phyloP scores from a whole-genome alignment of 2,329 filamentous ascomycete species.

The Clonostachys rosea region DNA sequence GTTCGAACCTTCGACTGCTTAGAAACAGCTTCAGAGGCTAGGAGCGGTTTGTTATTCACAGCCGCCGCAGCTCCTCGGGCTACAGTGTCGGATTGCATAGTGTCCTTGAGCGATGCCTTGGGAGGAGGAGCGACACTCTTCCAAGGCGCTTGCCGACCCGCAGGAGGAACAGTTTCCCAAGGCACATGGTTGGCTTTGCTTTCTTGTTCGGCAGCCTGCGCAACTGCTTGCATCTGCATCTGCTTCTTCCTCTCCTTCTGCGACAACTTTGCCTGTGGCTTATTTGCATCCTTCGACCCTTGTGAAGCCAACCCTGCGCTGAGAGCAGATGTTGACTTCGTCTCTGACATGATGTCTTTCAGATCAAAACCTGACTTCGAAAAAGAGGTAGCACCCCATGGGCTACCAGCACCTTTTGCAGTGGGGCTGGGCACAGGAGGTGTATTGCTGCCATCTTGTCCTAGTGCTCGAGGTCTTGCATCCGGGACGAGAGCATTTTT shows the following conservation, averaged over 20 bases:
- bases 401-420: conserved; percentile 14
- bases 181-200: conserved; percentile 24
- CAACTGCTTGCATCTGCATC: conserved; percentile 58
- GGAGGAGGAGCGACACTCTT: conserved; percentile 40
- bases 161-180: conserved; percentile 35
- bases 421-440: no score
- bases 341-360: conserved; percentile 67
- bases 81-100: conserved; percentile 26
- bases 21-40: conserved; percentile 33
- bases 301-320: conserved; percentile 50
- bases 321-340: conserved; percentile 46
- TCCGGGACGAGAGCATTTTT: no score
- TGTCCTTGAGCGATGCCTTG: conserved; percentile 46
- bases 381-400: conserved; percentile 47
- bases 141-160: conserved; percentile 51
- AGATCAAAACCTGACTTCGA: conserved; percentile 65
- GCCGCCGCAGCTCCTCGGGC: conserved; percentile 14
- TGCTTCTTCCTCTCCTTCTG: conserved; percentile 90
- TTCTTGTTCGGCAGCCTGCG: conserved; percentile 31
- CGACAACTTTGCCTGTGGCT: conserved; percentile 60
- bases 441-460: no score
- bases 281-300: conserved; percentile 29
- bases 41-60: conserved; percentile 31
- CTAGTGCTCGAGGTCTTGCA: no score
- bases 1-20: conserved; percentile 39